Evolutionary conservation across 768 basidiomycete species (phyloP).

Genomic region (Suillus variegatus): DNA sequence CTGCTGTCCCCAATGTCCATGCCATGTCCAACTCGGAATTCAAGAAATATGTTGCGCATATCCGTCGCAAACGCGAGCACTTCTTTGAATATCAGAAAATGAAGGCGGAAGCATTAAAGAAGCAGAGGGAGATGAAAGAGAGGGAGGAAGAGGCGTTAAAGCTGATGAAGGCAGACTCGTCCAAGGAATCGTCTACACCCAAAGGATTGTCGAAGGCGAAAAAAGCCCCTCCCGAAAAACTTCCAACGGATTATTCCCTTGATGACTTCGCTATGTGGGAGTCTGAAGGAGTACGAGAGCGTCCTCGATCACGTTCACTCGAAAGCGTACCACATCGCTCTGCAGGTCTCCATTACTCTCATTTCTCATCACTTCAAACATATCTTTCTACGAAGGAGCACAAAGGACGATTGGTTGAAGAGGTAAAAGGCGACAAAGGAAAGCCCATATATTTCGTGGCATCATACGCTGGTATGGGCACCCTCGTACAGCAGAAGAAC

Average conservation of each 20-base stretch:
- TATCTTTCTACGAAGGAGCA: constrained; percentile 50
- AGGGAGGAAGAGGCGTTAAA: background rate
- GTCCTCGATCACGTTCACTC: constrained; percentile 39
- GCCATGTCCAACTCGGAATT: constrained; percentile 65
- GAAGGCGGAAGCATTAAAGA: constrained; percentile 13
- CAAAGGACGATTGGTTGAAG: constrained; percentile 59
- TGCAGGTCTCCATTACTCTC: constrained; percentile 64
- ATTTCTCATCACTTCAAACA: constrained; percentile 54
- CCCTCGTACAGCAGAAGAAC: constrained; percentile 20
- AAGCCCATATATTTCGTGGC: constrained; percentile 23
- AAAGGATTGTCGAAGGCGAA: constrained; percentile 17
- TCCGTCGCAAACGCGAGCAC: constrained; percentile 55
- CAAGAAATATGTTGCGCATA: constrained; percentile 54
- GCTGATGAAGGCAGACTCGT: constrained; percentile 10
- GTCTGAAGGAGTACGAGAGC: constrained; percentile 17
- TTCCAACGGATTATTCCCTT: constrained; percentile 27
- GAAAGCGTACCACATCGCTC: constrained; percentile 65
- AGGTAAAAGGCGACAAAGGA: constrained; percentile 16
- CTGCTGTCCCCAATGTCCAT: constrained; percentile 51
- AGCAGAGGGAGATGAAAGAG: background rate
- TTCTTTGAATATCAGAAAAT: constrained; percentile 48
- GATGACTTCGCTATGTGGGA: constrained; percentile 40
- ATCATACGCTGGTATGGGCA: constrained; percentile 33
- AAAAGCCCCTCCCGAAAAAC: background rate
- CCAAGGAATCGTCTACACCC: constrained; percentile 6